Conservation (phyloP, 345 rosid genomes). For the Acer saccharum region DNA sequence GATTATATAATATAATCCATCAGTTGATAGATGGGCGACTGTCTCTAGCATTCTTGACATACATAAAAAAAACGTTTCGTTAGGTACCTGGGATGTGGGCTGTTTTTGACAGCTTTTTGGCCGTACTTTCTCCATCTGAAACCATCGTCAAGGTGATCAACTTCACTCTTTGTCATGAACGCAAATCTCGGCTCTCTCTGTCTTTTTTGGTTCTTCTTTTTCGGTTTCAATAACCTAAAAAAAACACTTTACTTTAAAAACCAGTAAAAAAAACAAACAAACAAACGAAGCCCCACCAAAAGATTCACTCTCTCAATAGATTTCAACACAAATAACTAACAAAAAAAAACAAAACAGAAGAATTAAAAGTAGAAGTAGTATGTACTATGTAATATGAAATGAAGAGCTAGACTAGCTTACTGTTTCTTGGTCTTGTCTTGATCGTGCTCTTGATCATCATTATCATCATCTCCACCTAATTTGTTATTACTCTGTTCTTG, state of each 20-base stretch:
- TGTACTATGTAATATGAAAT: neutral
- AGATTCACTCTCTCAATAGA: neutral
- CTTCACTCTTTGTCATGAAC: conserved; percentile 94
- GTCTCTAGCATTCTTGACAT: too few species aligned
- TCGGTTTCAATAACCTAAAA: conserved; percentile 71
- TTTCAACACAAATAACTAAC: neutral
- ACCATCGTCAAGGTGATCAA: conserved; percentile 96
- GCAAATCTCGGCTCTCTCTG: conserved; percentile 88
- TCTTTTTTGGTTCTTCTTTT: conserved; percentile 83
- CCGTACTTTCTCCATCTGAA: conserved; percentile 99
- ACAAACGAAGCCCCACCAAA: neutral
- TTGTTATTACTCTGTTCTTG: conserved; percentile 35
- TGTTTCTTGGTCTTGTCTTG: conserved; percentile 68
- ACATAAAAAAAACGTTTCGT: neutral
- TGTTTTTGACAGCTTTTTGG: conserved; percentile 96
- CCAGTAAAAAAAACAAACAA: neutral
- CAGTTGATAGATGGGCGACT: too few species aligned
- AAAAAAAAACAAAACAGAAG: neutral
- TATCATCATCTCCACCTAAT: conserved; percentile 21
- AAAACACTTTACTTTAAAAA: conserved; percentile 13
- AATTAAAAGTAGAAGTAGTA: conserved; percentile 9
- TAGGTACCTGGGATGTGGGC: conserved; percentile 89
- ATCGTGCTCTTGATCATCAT: conserved; percentile 46
- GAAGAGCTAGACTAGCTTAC: conserved; percentile 41
- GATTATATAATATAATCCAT: too few species aligned